Conservation (phyloP, 2,329 filamentous ascomycete species). For the Neofusicoccum parvum region DNA sequence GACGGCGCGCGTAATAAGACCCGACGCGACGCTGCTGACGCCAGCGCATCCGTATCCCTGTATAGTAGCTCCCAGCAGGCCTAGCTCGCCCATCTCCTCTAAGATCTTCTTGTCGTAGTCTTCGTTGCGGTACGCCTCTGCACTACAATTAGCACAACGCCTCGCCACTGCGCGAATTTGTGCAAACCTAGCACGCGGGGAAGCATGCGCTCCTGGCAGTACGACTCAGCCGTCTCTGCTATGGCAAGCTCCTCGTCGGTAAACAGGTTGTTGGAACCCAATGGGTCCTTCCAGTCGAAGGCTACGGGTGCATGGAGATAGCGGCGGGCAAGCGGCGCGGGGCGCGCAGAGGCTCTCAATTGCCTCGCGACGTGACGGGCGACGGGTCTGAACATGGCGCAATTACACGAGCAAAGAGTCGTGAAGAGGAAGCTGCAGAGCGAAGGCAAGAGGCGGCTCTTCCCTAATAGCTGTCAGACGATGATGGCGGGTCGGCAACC, state of each 20-base stretch:
- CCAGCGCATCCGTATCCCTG: slow-evolving; percentile 87
- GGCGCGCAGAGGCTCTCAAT: slow-evolving; percentile 35
- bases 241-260: slow-evolving; percentile 92
- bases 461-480: neutral
- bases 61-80: slow-evolving; percentile 83
- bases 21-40: slow-evolving; percentile 83
- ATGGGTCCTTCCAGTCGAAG: slow-evolving; percentile 93
- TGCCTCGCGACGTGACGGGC: slow-evolving; percentile 44
- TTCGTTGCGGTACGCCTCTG: slow-evolving; percentile 85
- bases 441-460: neutral
- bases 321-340: slow-evolving; percentile 31
- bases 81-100: slow-evolving; percentile 88
- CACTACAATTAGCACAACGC: slow-evolving; percentile 1
- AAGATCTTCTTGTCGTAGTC: slow-evolving; percentile 84
- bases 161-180: neutral
- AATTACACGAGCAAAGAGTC: neutral
- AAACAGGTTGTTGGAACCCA: slow-evolving; percentile 72
- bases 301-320: slow-evolving; percentile 45
- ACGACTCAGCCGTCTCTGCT: slow-evolving; percentile 85
- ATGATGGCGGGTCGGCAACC: slow-evolving; percentile 20
- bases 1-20: slow-evolving; percentile 85
- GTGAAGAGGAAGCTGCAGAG: neutral
- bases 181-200: slow-evolving; percentile 78
- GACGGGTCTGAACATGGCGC: slow-evolving; percentile 48
- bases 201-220: slow-evolving; percentile 86